These are phyloP conservation scores for Curvularia hawaiiensis DNA, from an alignment of 2,329 filamentous ascomycete species.

Conservation along the genomic window DNA sequence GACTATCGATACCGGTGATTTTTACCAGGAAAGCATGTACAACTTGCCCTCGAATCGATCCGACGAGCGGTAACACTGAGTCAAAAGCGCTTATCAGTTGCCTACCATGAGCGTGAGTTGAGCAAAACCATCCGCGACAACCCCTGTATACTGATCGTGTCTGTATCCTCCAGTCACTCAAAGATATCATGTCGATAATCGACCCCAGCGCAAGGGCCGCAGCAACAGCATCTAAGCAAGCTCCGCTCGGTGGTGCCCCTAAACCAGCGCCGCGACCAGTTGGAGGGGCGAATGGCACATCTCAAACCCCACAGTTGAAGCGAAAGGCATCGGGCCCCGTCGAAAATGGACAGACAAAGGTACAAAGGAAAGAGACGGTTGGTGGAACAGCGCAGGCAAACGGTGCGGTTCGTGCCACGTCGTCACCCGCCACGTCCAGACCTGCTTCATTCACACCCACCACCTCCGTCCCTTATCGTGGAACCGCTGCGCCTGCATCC, in stretches of 20 bases:
- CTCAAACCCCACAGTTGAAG: constrained; percentile 46
- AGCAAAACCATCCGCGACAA: constrained; percentile 15
- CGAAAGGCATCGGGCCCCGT: constrained; percentile 48
- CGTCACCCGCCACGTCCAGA: constrained; percentile 31
- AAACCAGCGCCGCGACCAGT: constrained; percentile 42
- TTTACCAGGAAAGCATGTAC: constrained; percentile 41
- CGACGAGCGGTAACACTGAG: constrained; percentile 45
- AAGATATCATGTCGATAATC: constrained; percentile 47
- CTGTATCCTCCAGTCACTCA: constrained; percentile 31
- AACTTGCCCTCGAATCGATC: constrained; percentile 38
- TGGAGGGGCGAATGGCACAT: constrained; percentile 33
- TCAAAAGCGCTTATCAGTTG: constrained; percentile 36
- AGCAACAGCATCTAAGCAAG: constrained; percentile 29
- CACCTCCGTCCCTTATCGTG: constrained; percentile 44
- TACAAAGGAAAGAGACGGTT: constrained; percentile 41
- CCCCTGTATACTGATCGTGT: constrained; percentile 20
- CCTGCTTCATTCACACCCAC: constrained; percentile 27
- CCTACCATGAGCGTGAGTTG: constrained; percentile 48
- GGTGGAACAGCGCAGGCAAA: constrained; percentile 31
- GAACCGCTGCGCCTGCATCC: constrained; percentile 42
- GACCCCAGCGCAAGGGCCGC: constrained; percentile 37
- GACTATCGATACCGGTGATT: constrained; percentile 19
- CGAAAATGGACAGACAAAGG: constrained; percentile 38
- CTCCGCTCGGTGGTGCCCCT: constrained; percentile 33
- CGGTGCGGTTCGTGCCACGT: constrained; percentile 31